Base-by-base conservation (phyloP, 805 yeast species). In the Lipomyces anomalus region DNA sequence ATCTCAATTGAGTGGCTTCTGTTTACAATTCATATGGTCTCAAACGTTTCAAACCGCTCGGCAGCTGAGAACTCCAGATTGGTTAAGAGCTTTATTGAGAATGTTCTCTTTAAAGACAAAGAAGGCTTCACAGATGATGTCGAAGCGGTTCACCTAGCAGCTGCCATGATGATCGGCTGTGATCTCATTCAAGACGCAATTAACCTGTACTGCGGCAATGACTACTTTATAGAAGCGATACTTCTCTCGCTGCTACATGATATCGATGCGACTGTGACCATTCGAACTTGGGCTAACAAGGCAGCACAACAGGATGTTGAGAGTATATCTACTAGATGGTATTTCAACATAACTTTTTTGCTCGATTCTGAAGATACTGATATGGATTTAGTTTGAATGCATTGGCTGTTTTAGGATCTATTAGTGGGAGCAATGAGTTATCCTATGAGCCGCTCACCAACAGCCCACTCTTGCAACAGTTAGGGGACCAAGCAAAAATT, bases 141-240 rank as follows among this genome's bases (percentile, higher is more conserved):
- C n/a, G 55, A 50, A 26, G 55, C 55, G 6, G 42, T 50, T 28
- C 55, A 50, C 38, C 35, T 50, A 6, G 49, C 53, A 9, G 34
- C 50, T 11, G 55, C 40, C 30, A 48, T 50, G 53, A 32, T 50
- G 49, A 44, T 50, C 13, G 50, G 45, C 11, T 48, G 47, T n/a
- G 53, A 50, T 2, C 22, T 42, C 22, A 29, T 42, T 4, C 6
- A 28, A 18, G 47, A 44, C 13, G 55, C 55, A 16, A n/a, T 42
- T n/a, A 44, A 44, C 6, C 35, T 50, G 16, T 44, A 43, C 21
- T 34, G 42, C 17, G 35, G 28, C 21, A 43, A 50, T 29, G 42
- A 43, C 22, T 50, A 50, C 30, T 50, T 28, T 26, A 29, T 50
- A 24, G 53, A 50, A 24, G 50, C 50, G 24, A 37, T 42, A n/a